These are phyloP conservation scores for Cladophialophora yegresii DNA, from an alignment of 2,329 filamentous ascomycete genomes.

Conservation along the genomic window DNA sequence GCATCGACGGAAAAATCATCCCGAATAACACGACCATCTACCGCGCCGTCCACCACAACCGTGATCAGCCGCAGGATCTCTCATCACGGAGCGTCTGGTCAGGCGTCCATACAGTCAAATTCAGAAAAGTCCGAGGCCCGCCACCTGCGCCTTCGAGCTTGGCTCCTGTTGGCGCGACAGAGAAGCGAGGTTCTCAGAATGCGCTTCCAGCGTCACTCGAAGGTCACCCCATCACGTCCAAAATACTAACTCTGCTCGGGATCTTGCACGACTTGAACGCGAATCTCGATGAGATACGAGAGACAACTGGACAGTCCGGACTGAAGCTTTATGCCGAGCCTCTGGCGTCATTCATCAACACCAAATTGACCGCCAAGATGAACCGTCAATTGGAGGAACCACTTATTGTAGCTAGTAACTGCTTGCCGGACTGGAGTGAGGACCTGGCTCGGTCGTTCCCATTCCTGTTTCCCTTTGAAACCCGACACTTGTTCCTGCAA, in stretches of 20 bases:
- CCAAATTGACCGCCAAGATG: slow-evolving; percentile 94
- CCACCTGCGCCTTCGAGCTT: slow-evolving; percentile 72
- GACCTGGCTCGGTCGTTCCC: slow-evolving; percentile 91
- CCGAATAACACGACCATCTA: slow-evolving; percentile 94
- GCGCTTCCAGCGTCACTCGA: slow-evolving; percentile 73
- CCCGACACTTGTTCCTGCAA: slow-evolving; percentile 91
- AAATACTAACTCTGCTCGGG: slow-evolving; percentile 82
- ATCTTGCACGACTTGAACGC: slow-evolving; percentile 91
- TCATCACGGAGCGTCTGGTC: slow-evolving; percentile 82
- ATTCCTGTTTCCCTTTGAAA: slow-evolving; percentile 98
- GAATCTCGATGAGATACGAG: slow-evolving; percentile 86
- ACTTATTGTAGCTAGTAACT: slow-evolving; percentile 94
- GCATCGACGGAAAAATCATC: slow-evolving; percentile 77
- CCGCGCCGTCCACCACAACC: slow-evolving; percentile 79
- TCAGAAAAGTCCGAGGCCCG: slow-evolving; percentile 80
- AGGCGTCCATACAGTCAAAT: slow-evolving; percentile 85
- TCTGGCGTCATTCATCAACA: slow-evolving; percentile 93
- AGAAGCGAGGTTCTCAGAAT: slow-evolving; percentile 51
- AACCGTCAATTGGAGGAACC: slow-evolving; percentile 97
- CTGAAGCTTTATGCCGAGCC: slow-evolving; percentile 74
- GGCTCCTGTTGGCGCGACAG: slow-evolving; percentile 11
- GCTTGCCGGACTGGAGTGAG: slow-evolving; percentile 92
- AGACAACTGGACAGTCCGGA: slow-evolving; percentile 58
- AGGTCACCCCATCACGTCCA: slow-evolving; percentile 80
- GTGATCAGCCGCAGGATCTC: slow-evolving; percentile 63